Base-by-base conservation (phyloP, 352 stramenopile species). In the Plasmopara muralis region DNA sequence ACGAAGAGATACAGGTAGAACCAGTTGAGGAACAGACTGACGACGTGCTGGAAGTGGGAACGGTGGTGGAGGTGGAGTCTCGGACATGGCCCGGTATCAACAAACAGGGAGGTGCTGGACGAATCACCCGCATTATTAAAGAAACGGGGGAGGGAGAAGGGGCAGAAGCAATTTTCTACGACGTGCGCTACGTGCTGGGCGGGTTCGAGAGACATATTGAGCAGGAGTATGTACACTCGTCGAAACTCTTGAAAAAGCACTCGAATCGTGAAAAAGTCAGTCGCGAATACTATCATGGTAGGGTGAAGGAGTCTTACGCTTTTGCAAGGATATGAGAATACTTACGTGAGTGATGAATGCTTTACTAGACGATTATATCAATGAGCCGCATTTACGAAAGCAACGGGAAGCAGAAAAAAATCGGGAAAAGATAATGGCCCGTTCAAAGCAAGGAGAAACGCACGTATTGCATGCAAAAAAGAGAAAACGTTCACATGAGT, bases 21-120 rank as follows among this genome's bases (percentile, higher is more conserved):
- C 10, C 47, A 34, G 34, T 14, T 18, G 33, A 47, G 9, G 3
- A 59, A 0, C 30, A 55, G 10, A 28, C 45, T 20, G 51, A 59
- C 34, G 42, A 16, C 18, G 40, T 64, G 16, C 55, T 85, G 14
- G 47, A 72, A 10, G 64, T 76, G 7, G 73, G 77, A 9, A 70
- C 66, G 15, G 15, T 82, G 0, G 72, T 88, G 30, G 63, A 83
- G 29, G 79, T 89, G 43, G 73, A 85, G 9, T 70, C 74, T 40
- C 78, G 84, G 0, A 95, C 84, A 25, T 93, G 84, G 84, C 84
- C 84, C 5, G 82, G 84, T 0, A 95, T 95, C 53, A 95, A 95
- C 53, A 95, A 95, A 45, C 71, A 68, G 12, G 84, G 84, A 46
- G 84, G 84, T 13, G 65, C 81, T 0, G 84, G 77, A 4, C 77